Conservation (phyloP, 305 asterid species). For the Ilex paraguariensis region DNA sequence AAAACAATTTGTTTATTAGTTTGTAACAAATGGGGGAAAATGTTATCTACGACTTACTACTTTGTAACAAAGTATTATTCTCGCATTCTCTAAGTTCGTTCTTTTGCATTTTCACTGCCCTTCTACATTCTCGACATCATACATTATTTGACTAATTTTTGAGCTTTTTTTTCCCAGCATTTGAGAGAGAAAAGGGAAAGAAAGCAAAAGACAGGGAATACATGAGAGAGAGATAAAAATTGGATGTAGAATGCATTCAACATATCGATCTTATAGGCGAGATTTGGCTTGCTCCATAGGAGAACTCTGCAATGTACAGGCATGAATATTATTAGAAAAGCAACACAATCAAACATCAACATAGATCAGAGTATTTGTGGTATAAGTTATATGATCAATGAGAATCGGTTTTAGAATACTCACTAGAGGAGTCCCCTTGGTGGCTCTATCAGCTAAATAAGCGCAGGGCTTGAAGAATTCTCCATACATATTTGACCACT, state of each 20-base stretch:
- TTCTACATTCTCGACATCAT: too few species aligned
- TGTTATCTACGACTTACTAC: too few species aligned
- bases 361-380: neutral
- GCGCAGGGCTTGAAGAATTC: constrained; percentile 40
- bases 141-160: too few species aligned
- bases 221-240: neutral
- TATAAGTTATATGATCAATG: neutral
- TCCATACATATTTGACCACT: constrained; percentile 42
- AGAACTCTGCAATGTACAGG: neutral
- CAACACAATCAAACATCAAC: neutral
- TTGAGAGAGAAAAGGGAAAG: too few species aligned
- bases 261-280: neutral
- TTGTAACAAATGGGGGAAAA: too few species aligned
- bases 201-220: neutral
- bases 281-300: constrained; percentile 1
- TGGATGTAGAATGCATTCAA: neutral
- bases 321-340: neutral
- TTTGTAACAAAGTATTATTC: too few species aligned
- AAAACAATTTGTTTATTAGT: too few species aligned
- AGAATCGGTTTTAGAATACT: constrained; percentile 5
- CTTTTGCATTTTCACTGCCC: too few species aligned
- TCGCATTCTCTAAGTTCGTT: too few species aligned
- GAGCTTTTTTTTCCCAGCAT: too few species aligned
- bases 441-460: constrained; percentile 32
- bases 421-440: constrained; percentile 25